Percentiles rank a stretch among this genome's conserved stretches.
phyloP scores from a whole-genome alignment of 805 yeast species.

The Metschnikowia arizonensis region DNA sequence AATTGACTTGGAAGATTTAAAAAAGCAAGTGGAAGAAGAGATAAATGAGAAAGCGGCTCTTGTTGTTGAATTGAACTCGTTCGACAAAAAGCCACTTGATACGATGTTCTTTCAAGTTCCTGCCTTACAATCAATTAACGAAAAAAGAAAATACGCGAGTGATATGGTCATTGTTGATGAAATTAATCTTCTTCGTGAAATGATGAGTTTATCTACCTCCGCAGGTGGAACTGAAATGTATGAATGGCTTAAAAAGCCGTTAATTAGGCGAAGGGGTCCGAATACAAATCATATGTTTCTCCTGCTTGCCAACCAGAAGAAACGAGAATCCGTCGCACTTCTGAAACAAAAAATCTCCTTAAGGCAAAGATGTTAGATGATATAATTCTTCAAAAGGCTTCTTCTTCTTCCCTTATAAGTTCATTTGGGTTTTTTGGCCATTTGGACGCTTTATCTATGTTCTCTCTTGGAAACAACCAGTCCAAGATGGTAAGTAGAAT shows the following conservation, averaged over 20 bases:
- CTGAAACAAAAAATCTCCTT: neutral
- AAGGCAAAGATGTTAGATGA: neutral
- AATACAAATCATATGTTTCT: neutral
- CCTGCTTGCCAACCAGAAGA: neutral
- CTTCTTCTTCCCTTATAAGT: neutral
- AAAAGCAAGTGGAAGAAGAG: conserved; percentile 19
- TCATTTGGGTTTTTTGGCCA: conserved; percentile 55
- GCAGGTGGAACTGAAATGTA: neutral
- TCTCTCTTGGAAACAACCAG: conserved; percentile 59
- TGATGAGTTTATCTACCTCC: conserved; percentile 17
- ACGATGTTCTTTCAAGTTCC: conserved; percentile 13
- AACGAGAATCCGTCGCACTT: neutral
- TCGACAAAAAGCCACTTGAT: conserved; percentile 21
- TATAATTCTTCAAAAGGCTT: neutral
- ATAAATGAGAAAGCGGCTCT: conserved; percentile 20
- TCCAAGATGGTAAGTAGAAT: conserved; percentile 62
- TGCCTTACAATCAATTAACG: conserved; percentile 29
- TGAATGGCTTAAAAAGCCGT: conserved; percentile 1
- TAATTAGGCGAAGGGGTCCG: neutral
- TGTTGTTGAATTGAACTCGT: conserved; percentile 23
- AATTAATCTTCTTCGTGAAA: conserved; percentile 38
- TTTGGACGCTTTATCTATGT: conserved; percentile 71
- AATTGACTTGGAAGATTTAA: conserved; percentile 17
- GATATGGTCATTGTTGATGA: conserved; percentile 42
- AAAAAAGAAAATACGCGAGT: conserved; percentile 30